Evolutionary conservation across 1,139 yeast species (phyloP).

Genomic region (Pneumocystis oryctolagi): DNA sequence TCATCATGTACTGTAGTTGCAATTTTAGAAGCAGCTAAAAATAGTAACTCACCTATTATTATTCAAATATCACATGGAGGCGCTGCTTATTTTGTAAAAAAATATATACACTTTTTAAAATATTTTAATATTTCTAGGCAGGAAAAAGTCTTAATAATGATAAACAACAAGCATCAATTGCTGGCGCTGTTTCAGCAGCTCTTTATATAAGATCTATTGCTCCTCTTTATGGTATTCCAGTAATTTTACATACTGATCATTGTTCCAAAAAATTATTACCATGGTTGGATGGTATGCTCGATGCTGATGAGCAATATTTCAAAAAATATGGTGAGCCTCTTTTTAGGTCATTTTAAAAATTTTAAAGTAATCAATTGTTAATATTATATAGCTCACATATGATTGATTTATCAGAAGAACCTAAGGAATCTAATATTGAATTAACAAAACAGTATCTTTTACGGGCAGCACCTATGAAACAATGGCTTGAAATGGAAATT

Average conservation of each 20-base stretch:
- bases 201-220: slow-evolving; percentile 95
- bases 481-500: slow-evolving; percentile 99
- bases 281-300: slow-evolving; percentile 97
- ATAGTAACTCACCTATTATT: slow-evolving; percentile 85
- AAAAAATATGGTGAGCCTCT: slow-evolving; percentile 79
- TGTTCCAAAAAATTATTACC: slow-evolving; percentile 96
- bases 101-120: slow-evolving; percentile 47
- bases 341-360: slow-evolving; percentile 33
- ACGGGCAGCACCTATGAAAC: slow-evolving; percentile 87
- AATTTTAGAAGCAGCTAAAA: slow-evolving; percentile 97
- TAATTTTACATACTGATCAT: slow-evolving; percentile 93
- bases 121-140: background rate
- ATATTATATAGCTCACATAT: slow-evolving; percentile 59
- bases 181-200: slow-evolving; percentile 95
- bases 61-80: slow-evolving; percentile 98
- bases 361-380: background rate
- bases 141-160: slow-evolving; percentile 71
- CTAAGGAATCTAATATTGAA: slow-evolving; percentile 88
- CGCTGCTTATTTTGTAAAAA: slow-evolving; percentile 80
- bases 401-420: slow-evolving; percentile 95
- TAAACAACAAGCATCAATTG: slow-evolving; percentile 86
- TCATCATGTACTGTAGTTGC: slow-evolving; percentile 95
- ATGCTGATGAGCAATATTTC: slow-evolving; percentile 88
- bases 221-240: slow-evolving; percentile 93
- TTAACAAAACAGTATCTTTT: slow-evolving; percentile 89